phyloP scores from a whole-genome alignment of 2,329 filamentous ascomycete genomes.

The Colletotrichum cuscutae region DNA sequence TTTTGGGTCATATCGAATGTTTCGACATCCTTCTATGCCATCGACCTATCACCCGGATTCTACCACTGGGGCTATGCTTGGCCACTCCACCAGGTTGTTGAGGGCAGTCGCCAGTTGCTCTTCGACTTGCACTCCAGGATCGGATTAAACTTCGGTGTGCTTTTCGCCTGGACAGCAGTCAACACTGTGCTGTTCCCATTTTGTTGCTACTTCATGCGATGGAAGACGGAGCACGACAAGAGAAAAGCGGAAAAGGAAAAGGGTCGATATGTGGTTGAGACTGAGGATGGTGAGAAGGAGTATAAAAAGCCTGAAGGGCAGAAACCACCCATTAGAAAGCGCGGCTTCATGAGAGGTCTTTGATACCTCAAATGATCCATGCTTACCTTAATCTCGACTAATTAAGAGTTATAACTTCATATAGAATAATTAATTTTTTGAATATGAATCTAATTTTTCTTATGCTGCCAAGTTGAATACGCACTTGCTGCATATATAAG shows the following conservation, averaged over 20 bases:
- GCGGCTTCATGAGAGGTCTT: conserved; percentile 45
- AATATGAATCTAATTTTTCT: too few relatives aligned
- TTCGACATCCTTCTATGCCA: conserved; percentile 66
- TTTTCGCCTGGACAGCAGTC: conserved; percentile 67
- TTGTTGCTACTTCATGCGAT: conserved; percentile 53
- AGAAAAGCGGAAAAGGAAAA: conserved; percentile 39
- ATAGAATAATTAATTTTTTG: too few relatives aligned
- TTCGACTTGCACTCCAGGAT: conserved; percentile 69
- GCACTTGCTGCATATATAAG: too few relatives aligned
- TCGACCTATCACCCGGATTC: conserved; percentile 68
- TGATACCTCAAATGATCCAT: conserved; percentile 13
- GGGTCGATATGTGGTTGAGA: conserved; percentile 41
- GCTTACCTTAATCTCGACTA: too few relatives aligned
- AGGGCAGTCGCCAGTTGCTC: conserved; percentile 67
- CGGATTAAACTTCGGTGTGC: conserved; percentile 68
- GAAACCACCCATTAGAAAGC: conserved; percentile 42
- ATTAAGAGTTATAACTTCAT: background rate
- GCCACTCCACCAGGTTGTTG: conserved; percentile 71
- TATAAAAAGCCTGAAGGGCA: conserved; percentile 41
- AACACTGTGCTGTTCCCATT: conserved; percentile 65
- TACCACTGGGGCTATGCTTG: conserved; percentile 72
- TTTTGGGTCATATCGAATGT: conserved; percentile 77
- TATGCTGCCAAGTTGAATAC: too few relatives aligned
- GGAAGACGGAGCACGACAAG: conserved; percentile 48
- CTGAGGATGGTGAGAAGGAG: conserved; percentile 39